Evolutionary conservation across 768 basidiomycete species (phyloP), one percentile per base, ranked within the genome.

Genomic region (Solioccasus polychromus): DNA sequence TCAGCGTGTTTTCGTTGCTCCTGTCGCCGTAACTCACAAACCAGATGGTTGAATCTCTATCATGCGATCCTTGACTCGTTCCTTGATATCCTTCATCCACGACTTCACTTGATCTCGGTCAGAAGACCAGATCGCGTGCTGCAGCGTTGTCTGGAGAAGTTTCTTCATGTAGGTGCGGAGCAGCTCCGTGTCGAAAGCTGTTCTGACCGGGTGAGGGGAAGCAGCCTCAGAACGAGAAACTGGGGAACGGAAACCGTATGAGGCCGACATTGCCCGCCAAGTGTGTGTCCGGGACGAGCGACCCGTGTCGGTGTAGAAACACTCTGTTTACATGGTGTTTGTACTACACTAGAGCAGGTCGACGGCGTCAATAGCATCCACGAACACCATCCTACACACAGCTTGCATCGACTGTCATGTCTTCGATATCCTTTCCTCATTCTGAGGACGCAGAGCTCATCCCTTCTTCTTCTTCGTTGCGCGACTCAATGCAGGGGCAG

Each of bases 61-160:
- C 87, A 91, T 91, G 57, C 90, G 73, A 63, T 89, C 85, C 67
- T 90, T 92, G 35, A 92, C 79, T 37, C 90, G 77, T 57, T 88
- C 86, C 17, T 86, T 81, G 47, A 92, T 84, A 58, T 92, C 87
- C 65, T 83, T 88, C 63, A 88, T 89, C 83, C 85, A 88, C 5
- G 66, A 72, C 63, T 79, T 85, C 15, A 84, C 76, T 47, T 76
- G 77, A 26, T 90, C 86, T 20, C 78, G 74, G 43, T 92, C 88
- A 54, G 79, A 80, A 38, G 73, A 60, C 89, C 88, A 92, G 9
- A 75, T 60, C 43, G 73, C 75, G 40, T 67, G 73, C 45, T 83
- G 77, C 31, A 92, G 72, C 2, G 82, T 87, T 5, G 82, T 76
- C 47, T 82, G 74, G 44, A 92, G 71, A 41, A 92, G 78, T 59